Conservation (phyloP, 352 stramenopile species). For the Globisporangium solare region DNA sequence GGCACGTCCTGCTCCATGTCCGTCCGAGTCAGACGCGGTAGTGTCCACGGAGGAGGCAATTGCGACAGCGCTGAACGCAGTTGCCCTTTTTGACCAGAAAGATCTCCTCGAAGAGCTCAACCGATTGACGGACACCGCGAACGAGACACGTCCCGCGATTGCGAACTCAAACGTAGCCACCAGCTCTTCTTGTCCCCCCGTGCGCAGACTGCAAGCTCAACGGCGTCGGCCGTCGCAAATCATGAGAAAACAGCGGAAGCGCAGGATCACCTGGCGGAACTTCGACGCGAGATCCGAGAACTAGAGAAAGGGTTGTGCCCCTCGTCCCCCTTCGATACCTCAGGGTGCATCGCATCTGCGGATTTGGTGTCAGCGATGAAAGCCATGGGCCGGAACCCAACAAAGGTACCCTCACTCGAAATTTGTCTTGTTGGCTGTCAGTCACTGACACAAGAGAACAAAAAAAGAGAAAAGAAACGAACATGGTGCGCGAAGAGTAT, state of each 20-base stretch:
- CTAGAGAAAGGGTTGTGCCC: conserved; percentile 37
- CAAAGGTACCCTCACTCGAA: conserved; percentile 24
- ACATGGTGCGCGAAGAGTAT: too few species aligned
- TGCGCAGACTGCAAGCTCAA: too few species aligned
- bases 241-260: conserved; percentile 7
- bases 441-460: not conserved
- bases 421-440: conserved; percentile 2
- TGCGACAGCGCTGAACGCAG: not conserved
- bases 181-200: not conserved
- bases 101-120: conserved; percentile 29
- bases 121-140: conserved; percentile 20
- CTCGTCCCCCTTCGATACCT: conserved; percentile 26
- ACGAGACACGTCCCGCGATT: conserved; percentile 2
- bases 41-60: conserved; percentile 1
- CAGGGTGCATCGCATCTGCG: conserved; percentile 29
- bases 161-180: not conserved
- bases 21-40: not conserved
- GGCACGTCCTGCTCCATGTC: not conserved
- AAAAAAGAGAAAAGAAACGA: not conserved
- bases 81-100: conserved; percentile 15
- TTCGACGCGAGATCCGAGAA: conserved; percentile 40
- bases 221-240: conserved; percentile 3
- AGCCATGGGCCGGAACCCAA: conserved; percentile 23
- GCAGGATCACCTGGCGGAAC: conserved; percentile 8
- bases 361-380: conserved; percentile 49